Percentiles rank a stretch among this genome's conserved stretches.
These are phyloP conservation scores for Podospora pseudocomata DNA, from an alignment of 495 filamentous ascomycete species.

Conservation along the genomic window DNA sequence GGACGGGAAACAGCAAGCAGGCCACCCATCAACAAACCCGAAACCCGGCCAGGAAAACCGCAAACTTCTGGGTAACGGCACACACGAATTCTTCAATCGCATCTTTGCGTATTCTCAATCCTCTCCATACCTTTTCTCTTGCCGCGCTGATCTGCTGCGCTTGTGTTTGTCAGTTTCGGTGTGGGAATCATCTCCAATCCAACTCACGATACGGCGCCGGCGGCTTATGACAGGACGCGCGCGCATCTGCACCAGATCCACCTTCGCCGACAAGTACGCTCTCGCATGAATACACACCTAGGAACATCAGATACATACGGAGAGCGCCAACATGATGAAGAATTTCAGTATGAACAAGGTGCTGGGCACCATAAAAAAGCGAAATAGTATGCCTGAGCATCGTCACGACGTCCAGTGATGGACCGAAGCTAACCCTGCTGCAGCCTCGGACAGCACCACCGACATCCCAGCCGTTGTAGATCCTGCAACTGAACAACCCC, in stretches of 20 bases:
- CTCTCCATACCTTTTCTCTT: neutral
- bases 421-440: neutral
- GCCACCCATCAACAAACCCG: neutral
- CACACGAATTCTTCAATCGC: neutral
- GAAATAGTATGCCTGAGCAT: conserved; percentile 19
- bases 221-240: neutral
- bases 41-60: neutral
- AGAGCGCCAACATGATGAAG: conserved; percentile 38
- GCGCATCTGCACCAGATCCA: neutral
- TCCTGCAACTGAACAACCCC: conserved; percentile 48
- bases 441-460: conserved; percentile 12
- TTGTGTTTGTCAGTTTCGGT: neutral
- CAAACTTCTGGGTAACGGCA: neutral
- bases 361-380: conserved; percentile 51
- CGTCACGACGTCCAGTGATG: neutral
- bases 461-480: conserved; percentile 17
- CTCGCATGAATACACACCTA: neutral
- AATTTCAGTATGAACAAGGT: conserved; percentile 53
- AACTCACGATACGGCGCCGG: neutral
- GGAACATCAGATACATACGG: neutral
- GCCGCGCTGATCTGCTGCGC: neutral
- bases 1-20: neutral
- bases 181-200: neutral
- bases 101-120: neutral
- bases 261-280: neutral